Base-by-base conservation (phyloP, 2,329 filamentous ascomycete species). In the Verticillium nonalfalfae region DNA sequence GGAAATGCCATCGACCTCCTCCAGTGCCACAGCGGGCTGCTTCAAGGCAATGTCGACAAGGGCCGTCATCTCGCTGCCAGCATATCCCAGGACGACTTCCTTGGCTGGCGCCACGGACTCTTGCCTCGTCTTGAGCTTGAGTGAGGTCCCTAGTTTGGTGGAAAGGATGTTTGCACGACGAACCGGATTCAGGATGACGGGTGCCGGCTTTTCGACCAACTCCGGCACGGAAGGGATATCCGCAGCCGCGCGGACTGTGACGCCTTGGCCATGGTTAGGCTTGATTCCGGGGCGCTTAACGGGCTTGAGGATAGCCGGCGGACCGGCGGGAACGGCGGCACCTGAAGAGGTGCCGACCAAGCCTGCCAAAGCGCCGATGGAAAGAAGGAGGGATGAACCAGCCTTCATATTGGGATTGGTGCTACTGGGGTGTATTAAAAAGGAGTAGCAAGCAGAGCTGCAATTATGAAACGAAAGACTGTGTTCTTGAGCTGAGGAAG, bases 21-120 rank as follows among this genome's bases (percentile, higher is more conserved):
- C 54, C 39, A 36, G 63, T 39, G 31, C 56, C 18, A 58, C 63
- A 59, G 63, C 63, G 7, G 63, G 63, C 38, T 36, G 38, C 39
- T 58, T 58, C 14, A 58, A 21, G 5, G 57, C 38, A 36, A 39
- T 39, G 38, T 58, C 57, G 39, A 58, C 57, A 13, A 58, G 11
- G 13, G 57, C 57, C 38, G 57, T 58, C 57, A 58, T 58, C 6
- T 58, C 57, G 26, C 33, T 33, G 39, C 38, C 57, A 39, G 38
- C 57, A 50, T 58, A 58, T 31, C 57, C 57, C 6, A 58, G 57
- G 57, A 58, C 10, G 14, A 58, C 35, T 13, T 34, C 57, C 26
- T 39, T 40, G 57, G 57, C 36, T 6, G 57, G 57, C 14, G 57
- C 52, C 10, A 58, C 38, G 5, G 57, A 50, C 14, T 58, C 57